Conservation (phyloP, 2,329 filamentous ascomycete genomes). For the Penicillium concentricum region DNA sequence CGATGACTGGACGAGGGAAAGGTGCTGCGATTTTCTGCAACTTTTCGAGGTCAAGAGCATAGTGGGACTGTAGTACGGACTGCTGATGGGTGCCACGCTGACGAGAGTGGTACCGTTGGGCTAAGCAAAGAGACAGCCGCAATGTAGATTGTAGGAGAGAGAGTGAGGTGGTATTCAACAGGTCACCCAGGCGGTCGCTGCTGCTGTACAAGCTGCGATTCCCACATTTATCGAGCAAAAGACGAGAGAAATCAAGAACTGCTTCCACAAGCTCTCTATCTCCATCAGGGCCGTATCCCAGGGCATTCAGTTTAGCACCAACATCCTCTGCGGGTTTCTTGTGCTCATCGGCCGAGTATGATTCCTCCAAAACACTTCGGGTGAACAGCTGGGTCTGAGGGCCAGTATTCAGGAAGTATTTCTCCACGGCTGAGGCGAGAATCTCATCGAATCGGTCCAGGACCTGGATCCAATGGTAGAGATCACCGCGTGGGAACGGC, state of each 20-base stretch:
- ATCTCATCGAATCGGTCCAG: conserved; percentile 91
- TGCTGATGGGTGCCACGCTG: conserved; percentile 73
- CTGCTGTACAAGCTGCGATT: conserved; percentile 96
- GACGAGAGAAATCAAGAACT: conserved; percentile 79
- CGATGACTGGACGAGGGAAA: conserved; percentile 69
- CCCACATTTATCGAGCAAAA: conserved; percentile 90
- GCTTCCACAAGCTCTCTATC: conserved; percentile 77
- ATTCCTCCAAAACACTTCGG: conserved; percentile 33
- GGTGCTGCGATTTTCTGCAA: conserved; percentile 80
- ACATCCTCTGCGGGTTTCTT: conserved; percentile 54
- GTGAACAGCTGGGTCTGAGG: conserved; percentile 78
- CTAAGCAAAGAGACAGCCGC: conserved; percentile 78
- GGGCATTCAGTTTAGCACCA: conserved; percentile 53
- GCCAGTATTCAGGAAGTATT: conserved; percentile 75
- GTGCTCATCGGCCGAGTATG: conserved; percentile 61
- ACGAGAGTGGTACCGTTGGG: conserved; percentile 87
- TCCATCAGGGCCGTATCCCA: conserved; percentile 70
- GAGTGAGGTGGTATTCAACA: conserved; percentile 83
- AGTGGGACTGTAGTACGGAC: conserved; percentile 79
- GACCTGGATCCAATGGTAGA: conserved; percentile 97
- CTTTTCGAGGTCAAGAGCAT: conserved; percentile 69
- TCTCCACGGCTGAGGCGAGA: conserved; percentile 74
- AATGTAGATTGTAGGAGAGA: conserved; percentile 75
- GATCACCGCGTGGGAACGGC: conserved; percentile 91
- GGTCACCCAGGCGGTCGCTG: conserved; percentile 81